Evolutionary conservation across 2,329 filamentous ascomycete genomes (phyloP).

Genomic region (Fusarium secorum): DNA sequence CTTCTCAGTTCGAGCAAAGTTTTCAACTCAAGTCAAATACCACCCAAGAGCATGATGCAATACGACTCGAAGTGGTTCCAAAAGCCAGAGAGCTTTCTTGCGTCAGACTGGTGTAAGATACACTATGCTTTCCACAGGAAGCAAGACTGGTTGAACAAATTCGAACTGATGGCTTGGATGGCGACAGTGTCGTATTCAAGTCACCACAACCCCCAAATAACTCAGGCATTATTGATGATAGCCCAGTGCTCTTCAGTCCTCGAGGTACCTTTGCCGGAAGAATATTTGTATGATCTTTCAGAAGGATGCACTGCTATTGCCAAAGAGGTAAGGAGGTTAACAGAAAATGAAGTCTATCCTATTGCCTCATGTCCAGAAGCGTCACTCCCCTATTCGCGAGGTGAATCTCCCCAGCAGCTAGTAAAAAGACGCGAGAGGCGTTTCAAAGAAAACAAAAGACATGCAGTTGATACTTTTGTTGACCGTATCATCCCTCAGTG

Average conservation of each 20-base stretch:
- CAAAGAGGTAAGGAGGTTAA: not conserved
- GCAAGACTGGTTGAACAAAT: slow-evolving; percentile 20
- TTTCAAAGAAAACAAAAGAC: not conserved
- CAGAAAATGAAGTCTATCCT: not conserved
- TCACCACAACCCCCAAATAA: slow-evolving; percentile 1
- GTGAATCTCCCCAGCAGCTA: not conserved
- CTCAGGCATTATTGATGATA: slow-evolving; percentile 16
- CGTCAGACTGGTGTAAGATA: slow-evolving; percentile 24
- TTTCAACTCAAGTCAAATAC: not conserved
- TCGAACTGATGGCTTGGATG: slow-evolving; percentile 30
- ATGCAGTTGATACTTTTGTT: not conserved
- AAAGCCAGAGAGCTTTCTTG: not conserved
- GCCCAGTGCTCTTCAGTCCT: not conserved
- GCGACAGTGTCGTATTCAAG: slow-evolving; percentile 21
- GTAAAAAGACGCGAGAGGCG: not conserved
- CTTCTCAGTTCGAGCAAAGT: not conserved
- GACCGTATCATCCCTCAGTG: not conserved
- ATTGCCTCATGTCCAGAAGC: not conserved
- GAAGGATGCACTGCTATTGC: not conserved
- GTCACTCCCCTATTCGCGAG: not conserved
- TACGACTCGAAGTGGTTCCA: slow-evolving; percentile 33
- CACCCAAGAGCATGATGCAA: not conserved
- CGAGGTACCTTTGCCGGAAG: not conserved
- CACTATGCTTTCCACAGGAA: slow-evolving; percentile 23
- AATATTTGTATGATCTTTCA: not conserved